Base-by-base conservation (phyloP, 75 land plant genomes). In the Sequoia sempervirens region DNA sequence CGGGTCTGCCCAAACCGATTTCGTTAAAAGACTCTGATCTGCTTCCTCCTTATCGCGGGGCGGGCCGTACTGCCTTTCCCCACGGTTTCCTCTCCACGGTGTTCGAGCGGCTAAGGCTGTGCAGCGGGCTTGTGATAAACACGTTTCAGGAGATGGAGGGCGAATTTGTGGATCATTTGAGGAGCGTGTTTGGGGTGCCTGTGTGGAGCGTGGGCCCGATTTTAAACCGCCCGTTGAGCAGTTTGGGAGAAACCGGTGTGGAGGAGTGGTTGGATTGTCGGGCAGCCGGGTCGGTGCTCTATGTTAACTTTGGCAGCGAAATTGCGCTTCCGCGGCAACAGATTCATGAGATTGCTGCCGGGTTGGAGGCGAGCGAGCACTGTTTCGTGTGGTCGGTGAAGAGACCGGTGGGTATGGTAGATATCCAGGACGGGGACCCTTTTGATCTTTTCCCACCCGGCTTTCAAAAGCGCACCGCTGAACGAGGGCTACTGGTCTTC, bases 271-370 rank as follows among this genome's bases (percentile, higher is more conserved):
- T 88, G 13, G 85, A 85, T 32, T 18, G 20, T 4, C 87, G n/a
- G 61, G 38, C 47, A 0, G 69, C 85, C 5, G 70, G 18, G 18
- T 84, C 88, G 9, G 84, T 89, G n/a, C 5, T 84, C 1, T 89
- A 81, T 46, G 38, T 84, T 10, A 69, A 83, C 58, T 87, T 89
- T 54, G 90, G 90, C 30, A 89, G 90, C 81, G 14, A 73, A 15
- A 82, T 74, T 28, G 28, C 52, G 14, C 38, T 66, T 2, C 81
- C 82, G 17, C 30, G 23, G 34, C n/a, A 64, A 13, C 86, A 89
- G 81, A 28, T 72, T n/a, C 17, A 17, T 1, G 88, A 82, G 76
- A 53, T 89, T 38, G 84, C 58, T 0, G 61, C 17, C 3, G 89
- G 84, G 1, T 64, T 89, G 12, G 84, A 89, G 72, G 64, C 66